Evolutionary conservation across 768 basidiomycete species (phyloP).

Genomic region (Suillus hirtellus): DNA sequence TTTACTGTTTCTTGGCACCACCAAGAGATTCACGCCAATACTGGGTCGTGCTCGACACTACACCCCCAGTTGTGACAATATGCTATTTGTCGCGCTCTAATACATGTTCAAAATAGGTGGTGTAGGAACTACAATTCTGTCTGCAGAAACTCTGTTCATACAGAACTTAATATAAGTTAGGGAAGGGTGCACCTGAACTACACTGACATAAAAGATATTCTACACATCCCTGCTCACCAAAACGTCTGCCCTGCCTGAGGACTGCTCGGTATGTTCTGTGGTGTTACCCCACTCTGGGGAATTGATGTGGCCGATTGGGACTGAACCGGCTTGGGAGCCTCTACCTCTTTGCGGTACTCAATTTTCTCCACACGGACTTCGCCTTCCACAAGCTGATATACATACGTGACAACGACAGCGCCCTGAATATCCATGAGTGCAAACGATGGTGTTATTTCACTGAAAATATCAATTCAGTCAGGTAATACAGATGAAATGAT

Average conservation of each 20-base stretch:
- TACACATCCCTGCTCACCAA: constrained; percentile 7
- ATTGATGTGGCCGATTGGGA: constrained; percentile 36
- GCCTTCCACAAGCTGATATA: constrained; percentile 92
- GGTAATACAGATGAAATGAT: not conserved
- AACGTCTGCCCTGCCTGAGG: constrained; percentile 7
- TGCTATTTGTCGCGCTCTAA: not conserved
- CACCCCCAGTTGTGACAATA: not conserved
- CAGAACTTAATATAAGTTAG: not conserved
- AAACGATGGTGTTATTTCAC: constrained; percentile 90
- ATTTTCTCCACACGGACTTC: constrained; percentile 94
- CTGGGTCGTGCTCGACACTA: not conserved
- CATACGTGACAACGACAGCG: constrained; percentile 94
- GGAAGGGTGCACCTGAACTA: constrained; percentile 1
- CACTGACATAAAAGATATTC: not conserved
- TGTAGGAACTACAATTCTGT: not conserved
- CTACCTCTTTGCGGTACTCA: constrained; percentile 71
- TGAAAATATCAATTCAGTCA: constrained; percentile 28
- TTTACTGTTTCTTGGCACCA: not conserved
- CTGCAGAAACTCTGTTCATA: not conserved
- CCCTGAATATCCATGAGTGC: constrained; percentile 99
- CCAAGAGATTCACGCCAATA: not conserved
- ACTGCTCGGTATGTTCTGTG: constrained; percentile 50
- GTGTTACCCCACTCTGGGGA: constrained; percentile 44
- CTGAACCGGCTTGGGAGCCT: constrained; percentile 36
- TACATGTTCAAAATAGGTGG: not conserved